Evolutionary conservation across 2,329 filamentous ascomycete species (phyloP).

Genomic region (Pyricularia grisea): DNA sequence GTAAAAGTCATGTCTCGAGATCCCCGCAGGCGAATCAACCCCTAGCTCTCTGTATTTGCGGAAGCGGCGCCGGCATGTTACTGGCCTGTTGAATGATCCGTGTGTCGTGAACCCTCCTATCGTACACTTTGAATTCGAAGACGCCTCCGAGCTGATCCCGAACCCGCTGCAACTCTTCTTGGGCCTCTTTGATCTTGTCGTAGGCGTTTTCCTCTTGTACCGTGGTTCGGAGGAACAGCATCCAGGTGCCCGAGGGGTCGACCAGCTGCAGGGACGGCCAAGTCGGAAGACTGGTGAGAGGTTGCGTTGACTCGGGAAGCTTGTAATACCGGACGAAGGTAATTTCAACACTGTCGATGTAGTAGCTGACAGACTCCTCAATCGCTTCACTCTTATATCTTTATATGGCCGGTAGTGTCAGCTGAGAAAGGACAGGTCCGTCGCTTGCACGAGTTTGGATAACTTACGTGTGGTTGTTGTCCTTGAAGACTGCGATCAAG

Average conservation of each 20-base stretch:
- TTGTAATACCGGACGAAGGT: conserved; percentile 38
- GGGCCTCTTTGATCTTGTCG: conserved; percentile 45
- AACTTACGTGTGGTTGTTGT: conserved; percentile 44
- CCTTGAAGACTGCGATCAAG: conserved; percentile 35
- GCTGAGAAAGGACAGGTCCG: neutral
- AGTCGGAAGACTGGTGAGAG: conserved; percentile 30
- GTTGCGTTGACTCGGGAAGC: conserved; percentile 19
- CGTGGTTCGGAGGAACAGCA: conserved; percentile 42
- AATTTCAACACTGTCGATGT: conserved; percentile 45
- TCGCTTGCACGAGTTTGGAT: too few species aligned
- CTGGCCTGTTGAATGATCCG: conserved; percentile 22
- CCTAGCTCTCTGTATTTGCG: conserved; percentile 6
- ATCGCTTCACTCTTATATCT: conserved; percentile 42
- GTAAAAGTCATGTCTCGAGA: neutral
- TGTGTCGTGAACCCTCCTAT: conserved; percentile 45
- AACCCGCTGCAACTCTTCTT: conserved; percentile 38
- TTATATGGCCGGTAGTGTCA: conserved; percentile 13
- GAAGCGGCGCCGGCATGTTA: conserved; percentile 6
- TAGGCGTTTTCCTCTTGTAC: conserved; percentile 48
- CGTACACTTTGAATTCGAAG: conserved; percentile 41
- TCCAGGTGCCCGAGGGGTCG: conserved; percentile 41
- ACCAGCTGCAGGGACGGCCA: conserved; percentile 35
- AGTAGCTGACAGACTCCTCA: conserved; percentile 44
- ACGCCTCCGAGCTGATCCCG: conserved; percentile 38
- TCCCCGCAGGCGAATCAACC: neutral